Base-by-base conservation (phyloP, 768 basidiomycete species). In the Psilocybe subaeruginosa region DNA sequence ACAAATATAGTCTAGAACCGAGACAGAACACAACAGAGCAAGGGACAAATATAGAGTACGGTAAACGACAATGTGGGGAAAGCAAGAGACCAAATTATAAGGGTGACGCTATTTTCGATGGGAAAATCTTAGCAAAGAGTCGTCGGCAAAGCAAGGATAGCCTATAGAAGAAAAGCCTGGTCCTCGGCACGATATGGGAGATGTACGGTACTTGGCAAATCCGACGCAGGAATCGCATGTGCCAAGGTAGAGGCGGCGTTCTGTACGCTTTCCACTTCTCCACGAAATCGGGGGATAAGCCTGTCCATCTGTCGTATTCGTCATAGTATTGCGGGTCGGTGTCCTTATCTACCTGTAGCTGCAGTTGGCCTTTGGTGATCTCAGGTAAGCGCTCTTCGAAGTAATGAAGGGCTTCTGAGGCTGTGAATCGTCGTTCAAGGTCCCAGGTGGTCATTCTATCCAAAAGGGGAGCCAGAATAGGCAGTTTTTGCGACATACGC, bases 391-490 rank as follows among this genome's bases (percentile, higher is more conserved):
- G 14, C 12, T 63, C 31, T 43, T 70, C 68, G 33, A 75, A 66
- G 58, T 74, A 75, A 11, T 29, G 33, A 27, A 73, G 66, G 12
- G 74, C 73, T 41, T 69, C 64, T 1, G 55, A 29, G 23, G 73
- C 71, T 1, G 72, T 72, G 48, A 75, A 72, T 1, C 74, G 66
- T 1, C 23, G 41, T 0, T 39, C 9, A 9, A 75, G 47, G 17
- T 74, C 43, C 1, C 69, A 61, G 3, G 71, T 73, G 4, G 66
- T 64, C 69, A 74, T 70, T 41, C 49, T 63, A 50, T 74, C 73
- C 1, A 75, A 45, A 17, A 74, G 59, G 3, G 73, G 73, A 0
- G 72, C 74, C 7, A 75, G 51, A 56, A 74, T 58, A 70, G 12
- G 73, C 12, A 67, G 50, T 48, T 69, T 59, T 69, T 71, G 33